Evolutionary conservation across 2,329 filamentous ascomycete genomes (phyloP).

Genomic region (Exophiala xenobiotica): DNA sequence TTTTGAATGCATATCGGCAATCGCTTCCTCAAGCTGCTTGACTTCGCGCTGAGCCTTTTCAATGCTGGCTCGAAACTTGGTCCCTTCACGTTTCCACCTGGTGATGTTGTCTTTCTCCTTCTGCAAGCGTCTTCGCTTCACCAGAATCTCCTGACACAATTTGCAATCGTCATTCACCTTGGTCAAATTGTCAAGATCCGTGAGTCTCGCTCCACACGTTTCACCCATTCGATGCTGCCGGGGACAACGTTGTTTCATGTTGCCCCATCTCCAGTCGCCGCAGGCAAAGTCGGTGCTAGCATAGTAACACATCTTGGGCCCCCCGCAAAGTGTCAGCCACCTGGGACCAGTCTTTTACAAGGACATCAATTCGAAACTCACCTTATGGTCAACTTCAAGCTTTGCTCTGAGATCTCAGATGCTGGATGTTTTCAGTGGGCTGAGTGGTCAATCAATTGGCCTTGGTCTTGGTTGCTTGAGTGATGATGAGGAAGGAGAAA

Average conservation of each 20-base stretch:
- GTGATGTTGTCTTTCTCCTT: slow-evolving; percentile 26
- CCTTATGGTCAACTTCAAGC: not conserved
- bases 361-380: not conserved
- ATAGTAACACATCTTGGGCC: slow-evolving; percentile 32
- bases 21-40: slow-evolving; percentile 16
- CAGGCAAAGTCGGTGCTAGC: slow-evolving; percentile 24
- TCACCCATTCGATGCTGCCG: slow-evolving; percentile 31
- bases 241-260: slow-evolving; percentile 30
- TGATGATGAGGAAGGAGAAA: not conserved
- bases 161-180: slow-evolving; percentile 23
- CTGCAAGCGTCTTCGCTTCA: slow-evolving; percentile 24
- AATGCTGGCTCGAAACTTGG: slow-evolving; percentile 26
- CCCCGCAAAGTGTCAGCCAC: not conserved
- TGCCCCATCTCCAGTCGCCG: slow-evolving; percentile 33
- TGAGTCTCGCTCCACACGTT: slow-evolving; percentile 27
- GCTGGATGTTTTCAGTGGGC: not conserved
- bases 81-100: slow-evolving; percentile 26
- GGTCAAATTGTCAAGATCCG: slow-evolving; percentile 19
- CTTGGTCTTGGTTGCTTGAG: not conserved
- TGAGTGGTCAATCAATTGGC: not conserved
- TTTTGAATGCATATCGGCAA: slow-evolving; percentile 19
- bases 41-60: slow-evolving; percentile 24
- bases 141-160: slow-evolving; percentile 28
- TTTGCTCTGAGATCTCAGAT: not conserved
- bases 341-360: no score